These are phyloP conservation scores for Euphorbia celastroides DNA, from an alignment of 441 rosid species.

Conservation along the genomic window DNA sequence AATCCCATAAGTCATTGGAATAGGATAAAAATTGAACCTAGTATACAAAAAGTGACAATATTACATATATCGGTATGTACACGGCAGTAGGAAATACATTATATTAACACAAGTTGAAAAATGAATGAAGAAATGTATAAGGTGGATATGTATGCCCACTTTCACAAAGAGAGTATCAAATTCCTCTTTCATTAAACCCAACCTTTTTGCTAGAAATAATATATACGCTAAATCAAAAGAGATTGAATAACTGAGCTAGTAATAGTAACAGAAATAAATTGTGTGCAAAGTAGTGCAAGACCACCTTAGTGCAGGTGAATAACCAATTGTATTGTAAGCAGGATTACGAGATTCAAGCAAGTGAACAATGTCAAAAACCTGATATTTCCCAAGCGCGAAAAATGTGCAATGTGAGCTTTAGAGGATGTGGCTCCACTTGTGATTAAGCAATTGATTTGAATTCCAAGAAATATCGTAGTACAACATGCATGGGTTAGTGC, in stretches of 20 bases:
- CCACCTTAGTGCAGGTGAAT: conserved; percentile 93
- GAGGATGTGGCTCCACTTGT: conserved; percentile 48
- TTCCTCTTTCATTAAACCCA: too few species aligned
- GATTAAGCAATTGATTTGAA: conserved; percentile 34
- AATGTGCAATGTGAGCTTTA: conserved; percentile 84
- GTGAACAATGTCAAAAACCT: conserved; percentile 93
- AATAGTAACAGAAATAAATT: conserved; percentile 33
- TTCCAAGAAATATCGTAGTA: conserved; percentile 26
- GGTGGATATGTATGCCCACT: too few species aligned
- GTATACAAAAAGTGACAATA: too few species aligned
- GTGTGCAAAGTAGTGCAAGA: conserved; percentile 84
- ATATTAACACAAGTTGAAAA: too few species aligned
- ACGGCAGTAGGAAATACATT: too few species aligned
- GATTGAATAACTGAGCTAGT: conserved; percentile 26
- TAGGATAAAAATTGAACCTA: too few species aligned
- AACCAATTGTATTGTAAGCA: conserved; percentile 79
- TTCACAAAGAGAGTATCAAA: too few species aligned
- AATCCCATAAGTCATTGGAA: too few species aligned
- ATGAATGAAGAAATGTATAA: too few species aligned
- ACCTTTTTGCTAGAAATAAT: conserved; percentile 28
- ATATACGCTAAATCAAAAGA: conserved; percentile 23
- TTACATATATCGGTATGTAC: too few species aligned
- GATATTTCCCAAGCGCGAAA: conserved; percentile 93
- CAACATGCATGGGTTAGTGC: conserved; percentile 10
- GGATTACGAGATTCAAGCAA: conserved; percentile 82